Evolutionary conservation across 176 grass and related monocot species (phyloP).

Genomic region (Guadua angustifolia): DNA sequence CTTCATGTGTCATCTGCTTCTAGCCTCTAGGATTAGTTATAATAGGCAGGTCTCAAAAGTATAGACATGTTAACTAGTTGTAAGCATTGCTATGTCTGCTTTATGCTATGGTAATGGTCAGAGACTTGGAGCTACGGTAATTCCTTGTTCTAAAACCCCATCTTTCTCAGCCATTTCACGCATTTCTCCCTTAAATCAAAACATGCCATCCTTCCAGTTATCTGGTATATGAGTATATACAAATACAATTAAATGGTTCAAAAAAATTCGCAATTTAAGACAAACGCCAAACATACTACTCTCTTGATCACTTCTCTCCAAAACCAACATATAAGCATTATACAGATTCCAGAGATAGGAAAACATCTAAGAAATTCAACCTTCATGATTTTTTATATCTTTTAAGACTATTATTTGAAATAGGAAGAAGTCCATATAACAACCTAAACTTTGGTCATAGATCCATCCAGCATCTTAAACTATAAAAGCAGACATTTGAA

Average conservation of each 20-base stretch:
- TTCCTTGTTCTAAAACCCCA: neutral
- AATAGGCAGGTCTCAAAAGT: conserved; percentile 7
- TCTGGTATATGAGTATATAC: neutral
- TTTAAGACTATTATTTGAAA: neutral
- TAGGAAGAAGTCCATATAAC: no score
- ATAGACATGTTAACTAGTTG: neutral
- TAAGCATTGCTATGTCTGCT: neutral
- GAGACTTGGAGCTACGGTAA: neutral
- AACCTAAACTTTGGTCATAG: no score
- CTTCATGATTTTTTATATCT: neutral
- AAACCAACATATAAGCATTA: neutral
- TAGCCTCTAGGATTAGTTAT: neutral
- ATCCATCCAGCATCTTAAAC: no score
- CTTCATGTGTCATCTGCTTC: conserved; percentile 2
- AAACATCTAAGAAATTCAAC: conserved; percentile 6
- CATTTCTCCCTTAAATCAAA: conserved; percentile 5
- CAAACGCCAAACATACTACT: neutral
- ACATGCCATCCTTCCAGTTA: neutral
- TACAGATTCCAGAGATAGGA: neutral
- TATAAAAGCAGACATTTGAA: no score
- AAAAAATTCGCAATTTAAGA: neutral
- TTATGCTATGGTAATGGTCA: neutral
- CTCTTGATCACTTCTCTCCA: conserved; percentile 8
- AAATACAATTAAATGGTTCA: conserved; percentile 9
- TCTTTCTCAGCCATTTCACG: neutral